phyloP scores from a whole-genome alignment of 148 eudicot species.

The Rhododendron vialii region DNA sequence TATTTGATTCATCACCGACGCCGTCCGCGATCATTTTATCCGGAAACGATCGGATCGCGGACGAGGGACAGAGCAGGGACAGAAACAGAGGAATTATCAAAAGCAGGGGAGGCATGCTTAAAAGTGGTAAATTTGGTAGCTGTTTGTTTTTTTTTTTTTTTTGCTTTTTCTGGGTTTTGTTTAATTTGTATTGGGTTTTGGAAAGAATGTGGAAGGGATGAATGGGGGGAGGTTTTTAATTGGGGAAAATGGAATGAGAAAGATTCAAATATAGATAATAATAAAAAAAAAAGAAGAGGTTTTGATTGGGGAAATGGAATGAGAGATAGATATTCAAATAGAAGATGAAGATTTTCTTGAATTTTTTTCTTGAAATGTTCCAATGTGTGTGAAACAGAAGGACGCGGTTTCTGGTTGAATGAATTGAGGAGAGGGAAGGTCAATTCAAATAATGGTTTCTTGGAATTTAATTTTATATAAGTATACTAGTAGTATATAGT shows the following conservation, averaged over 20 bases:
- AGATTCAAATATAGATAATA: background rate
- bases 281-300: background rate
- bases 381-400: background rate
- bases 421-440: background rate
- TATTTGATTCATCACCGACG: background rate
- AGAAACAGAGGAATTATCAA: constrained; percentile 5
- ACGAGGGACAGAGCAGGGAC: background rate
- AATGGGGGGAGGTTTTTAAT: background rate
- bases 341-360: background rate
- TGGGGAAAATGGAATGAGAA: background rate
- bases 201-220: background rate
- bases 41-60: constrained; percentile 17
- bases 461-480: background rate
- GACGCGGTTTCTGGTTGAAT: background rate
- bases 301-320: background rate
- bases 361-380: background rate
- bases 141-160: background rate
- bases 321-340: background rate
- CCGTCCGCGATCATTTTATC: background rate
- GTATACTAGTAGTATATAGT: background rate
- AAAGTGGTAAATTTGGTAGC: background rate
- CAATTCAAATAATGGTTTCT: background rate
- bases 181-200: background rate
- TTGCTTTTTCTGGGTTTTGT: background rate
- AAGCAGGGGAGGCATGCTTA: background rate